Percentiles rank a stretch among this genome's conserved stretches.
Evolutionary conservation across 345 rosid species (phyloP).

Genomic region (Syzygium oleosum): DNA sequence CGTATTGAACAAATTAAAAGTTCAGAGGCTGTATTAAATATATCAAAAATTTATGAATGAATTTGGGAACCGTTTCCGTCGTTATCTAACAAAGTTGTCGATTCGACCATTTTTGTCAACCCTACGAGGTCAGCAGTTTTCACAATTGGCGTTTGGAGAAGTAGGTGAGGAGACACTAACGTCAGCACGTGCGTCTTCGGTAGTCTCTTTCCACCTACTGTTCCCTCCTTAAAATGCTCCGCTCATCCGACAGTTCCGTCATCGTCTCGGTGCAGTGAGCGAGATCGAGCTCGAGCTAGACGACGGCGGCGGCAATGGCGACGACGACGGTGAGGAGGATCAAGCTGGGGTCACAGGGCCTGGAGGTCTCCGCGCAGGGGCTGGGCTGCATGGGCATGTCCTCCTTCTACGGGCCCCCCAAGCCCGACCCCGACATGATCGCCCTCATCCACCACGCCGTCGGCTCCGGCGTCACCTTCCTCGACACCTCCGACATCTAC

Average conservation of each 20-base stretch:
- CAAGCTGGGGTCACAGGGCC: background rate
- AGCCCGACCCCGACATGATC: conserved; percentile 42
- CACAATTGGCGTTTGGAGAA: no score
- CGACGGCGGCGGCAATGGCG: background rate
- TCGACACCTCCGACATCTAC: conserved; percentile 43
- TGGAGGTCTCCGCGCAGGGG: background rate
- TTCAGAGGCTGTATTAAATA: no score
- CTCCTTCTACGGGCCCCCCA: conserved; percentile 13
- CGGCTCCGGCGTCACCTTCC: conserved; percentile 34
- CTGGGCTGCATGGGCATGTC: conserved; percentile 20
- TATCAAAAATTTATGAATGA: no score
- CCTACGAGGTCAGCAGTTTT: background rate
- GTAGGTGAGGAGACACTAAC: no score
- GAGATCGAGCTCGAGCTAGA: background rate
- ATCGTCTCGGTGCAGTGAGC: background rate
- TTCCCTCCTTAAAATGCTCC: background rate
- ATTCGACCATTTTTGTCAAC: background rate
- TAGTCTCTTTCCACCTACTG: background rate
- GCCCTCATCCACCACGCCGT: conserved; percentile 40
- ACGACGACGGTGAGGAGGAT: background rate
- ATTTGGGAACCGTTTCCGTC: no score
- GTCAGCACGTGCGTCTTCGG: background rate
- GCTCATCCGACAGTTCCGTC: background rate
- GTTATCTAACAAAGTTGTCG: no score
- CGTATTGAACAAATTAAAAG: no score